Percentiles rank a stretch among this genome's conserved stretches.
phyloP scores from a whole-genome alignment of 495 filamentous ascomycete species.

The Immersiella caudata region DNA sequence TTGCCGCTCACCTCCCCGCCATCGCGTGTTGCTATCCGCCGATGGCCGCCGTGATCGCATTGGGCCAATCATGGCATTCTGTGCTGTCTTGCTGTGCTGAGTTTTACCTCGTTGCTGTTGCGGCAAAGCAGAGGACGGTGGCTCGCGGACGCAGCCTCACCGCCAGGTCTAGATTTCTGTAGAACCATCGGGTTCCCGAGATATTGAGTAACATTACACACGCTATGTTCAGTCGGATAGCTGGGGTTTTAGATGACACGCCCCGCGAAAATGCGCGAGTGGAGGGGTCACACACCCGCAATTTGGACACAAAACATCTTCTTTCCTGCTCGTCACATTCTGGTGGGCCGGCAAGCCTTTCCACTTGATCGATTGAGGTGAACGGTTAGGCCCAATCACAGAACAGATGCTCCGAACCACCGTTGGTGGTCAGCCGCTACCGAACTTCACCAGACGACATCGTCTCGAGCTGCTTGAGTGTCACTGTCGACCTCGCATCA shows the following conservation, averaged over 20 bases:
- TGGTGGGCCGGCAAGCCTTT: neutral
- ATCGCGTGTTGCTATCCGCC: neutral
- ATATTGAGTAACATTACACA: neutral
- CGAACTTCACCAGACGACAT: neutral
- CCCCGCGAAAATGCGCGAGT: neutral
- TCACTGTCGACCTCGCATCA: neutral
- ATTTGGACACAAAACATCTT: neutral
- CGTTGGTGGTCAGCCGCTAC: neutral
- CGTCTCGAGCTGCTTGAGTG: neutral
- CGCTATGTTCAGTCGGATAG: neutral
- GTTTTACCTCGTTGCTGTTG: neutral
- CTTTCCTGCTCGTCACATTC: neutral
- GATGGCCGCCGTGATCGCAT: neutral
- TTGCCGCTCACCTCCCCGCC: slow-evolving; percentile 2
- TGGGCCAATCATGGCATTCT: slow-evolving; percentile 12
- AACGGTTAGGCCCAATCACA: neutral
- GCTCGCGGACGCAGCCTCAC: neutral
- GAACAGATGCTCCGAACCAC: neutral
- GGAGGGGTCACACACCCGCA: neutral
- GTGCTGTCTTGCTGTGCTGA: neutral
- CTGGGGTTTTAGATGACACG: neutral
- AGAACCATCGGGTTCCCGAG: neutral
- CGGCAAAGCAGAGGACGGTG: neutral
- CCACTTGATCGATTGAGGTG: neutral
- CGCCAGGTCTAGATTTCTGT: slow-evolving; percentile 5